Percentiles rank a stretch among this genome's conserved stretches.
phyloP scores from a whole-genome alignment of 306 rosid species.

The Quercus glauca region DNA sequence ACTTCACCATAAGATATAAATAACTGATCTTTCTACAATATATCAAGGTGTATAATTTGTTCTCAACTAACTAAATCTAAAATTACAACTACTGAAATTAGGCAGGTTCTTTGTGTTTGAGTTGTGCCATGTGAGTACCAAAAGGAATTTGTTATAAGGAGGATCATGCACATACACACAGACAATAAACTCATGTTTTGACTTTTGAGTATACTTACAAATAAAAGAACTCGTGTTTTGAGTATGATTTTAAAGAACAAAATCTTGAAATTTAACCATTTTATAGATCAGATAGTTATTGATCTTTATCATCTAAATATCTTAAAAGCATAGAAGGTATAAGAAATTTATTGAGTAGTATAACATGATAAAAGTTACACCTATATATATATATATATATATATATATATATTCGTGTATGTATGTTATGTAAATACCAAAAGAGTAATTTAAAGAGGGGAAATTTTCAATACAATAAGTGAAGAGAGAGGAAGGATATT shows the following conservation, averaged over 20 bases:
- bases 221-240: no score
- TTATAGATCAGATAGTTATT: no score
- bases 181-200: no score
- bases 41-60: not conserved
- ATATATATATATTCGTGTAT: not conserved
- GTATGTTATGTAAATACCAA: not conserved
- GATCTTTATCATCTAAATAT: no score
- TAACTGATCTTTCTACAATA: not conserved
- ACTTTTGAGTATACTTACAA: no score
- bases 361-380: no score
- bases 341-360: no score
- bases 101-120: slow-evolving; percentile 6
- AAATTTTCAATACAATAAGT: slow-evolving; percentile 1
- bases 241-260: no score
- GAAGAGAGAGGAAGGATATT: slow-evolving; percentile 17
- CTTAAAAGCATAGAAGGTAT: no score
- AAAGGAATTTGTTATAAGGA: not conserved
- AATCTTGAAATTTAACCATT: no score
- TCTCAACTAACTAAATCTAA: not conserved
- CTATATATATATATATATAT: not conserved
- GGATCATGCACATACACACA: not conserved
- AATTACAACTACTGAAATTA: not conserved
- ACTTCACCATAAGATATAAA: not conserved
- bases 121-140: not conserved
- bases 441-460: not conserved